These are phyloP conservation scores for Astrocystis sublimbata DNA, from an alignment of 495 filamentous ascomycete genomes.

Conservation along the genomic window DNA sequence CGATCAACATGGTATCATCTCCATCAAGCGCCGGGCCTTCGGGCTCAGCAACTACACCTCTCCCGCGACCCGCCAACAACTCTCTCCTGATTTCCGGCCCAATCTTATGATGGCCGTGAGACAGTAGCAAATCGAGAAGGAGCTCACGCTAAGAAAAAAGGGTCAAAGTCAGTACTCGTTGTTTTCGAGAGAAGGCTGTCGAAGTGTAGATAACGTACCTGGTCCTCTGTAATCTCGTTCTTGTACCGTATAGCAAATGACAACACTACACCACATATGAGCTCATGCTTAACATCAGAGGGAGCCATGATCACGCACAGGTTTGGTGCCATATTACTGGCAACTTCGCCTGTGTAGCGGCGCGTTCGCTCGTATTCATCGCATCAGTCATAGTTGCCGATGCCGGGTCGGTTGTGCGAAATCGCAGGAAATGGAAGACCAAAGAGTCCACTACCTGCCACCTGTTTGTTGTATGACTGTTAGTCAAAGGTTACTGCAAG, in stretches of 20 bases:
- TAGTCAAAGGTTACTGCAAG: background rate
- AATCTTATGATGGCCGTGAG: slow-evolving; percentile 83
- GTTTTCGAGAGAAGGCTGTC: background rate
- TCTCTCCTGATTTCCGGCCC: slow-evolving; percentile 91
- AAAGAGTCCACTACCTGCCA: slow-evolving; percentile 86
- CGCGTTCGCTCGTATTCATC: slow-evolving; percentile 50
- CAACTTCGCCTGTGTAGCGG: slow-evolving; percentile 59
- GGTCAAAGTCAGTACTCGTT: background rate
- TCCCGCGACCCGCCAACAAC: slow-evolving; percentile 81
- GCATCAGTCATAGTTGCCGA: slow-evolving; percentile 40
- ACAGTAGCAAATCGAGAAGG: slow-evolving; percentile 82
- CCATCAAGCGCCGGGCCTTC: slow-evolving; percentile 56
- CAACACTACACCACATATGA: slow-evolving; percentile 59
- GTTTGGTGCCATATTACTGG: slow-evolving; percentile 88
- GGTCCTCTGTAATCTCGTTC: slow-evolving; percentile 70
- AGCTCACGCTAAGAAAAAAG: slow-evolving; percentile 63
- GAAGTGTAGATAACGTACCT: slow-evolving; percentile 11
- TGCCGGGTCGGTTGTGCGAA: slow-evolving; percentile 59
- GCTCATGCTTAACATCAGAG: background rate
- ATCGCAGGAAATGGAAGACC: slow-evolving; percentile 94
- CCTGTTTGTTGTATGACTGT: slow-evolving; percentile 45
- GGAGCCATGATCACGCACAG: background rate
- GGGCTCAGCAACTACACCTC: slow-evolving; percentile 70
- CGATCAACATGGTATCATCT: slow-evolving; percentile 89
- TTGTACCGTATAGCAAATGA: slow-evolving; percentile 92